A percentile compares a stretch with the other conserved stretches of the same genome.
Conservation (phyloP, 805 yeast genomes). For the Ogataea trehaloabstinens region DNA sequence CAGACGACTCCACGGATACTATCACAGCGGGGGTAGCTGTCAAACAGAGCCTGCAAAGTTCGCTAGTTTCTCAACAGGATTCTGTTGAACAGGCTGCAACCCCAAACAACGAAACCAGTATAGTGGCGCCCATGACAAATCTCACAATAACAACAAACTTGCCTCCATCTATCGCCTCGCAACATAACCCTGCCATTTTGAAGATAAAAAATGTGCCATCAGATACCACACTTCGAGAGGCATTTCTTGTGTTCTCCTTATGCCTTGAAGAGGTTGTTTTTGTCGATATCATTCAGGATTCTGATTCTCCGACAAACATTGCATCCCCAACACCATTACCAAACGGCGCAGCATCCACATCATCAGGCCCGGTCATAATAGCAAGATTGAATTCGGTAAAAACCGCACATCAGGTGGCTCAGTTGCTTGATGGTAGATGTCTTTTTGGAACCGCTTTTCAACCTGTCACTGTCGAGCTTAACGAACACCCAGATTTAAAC, state of each 20-base stretch:
- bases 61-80: no score
- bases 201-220: conserved; percentile 57
- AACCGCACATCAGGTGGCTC: conserved; percentile 43
- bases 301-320: conserved; percentile 17
- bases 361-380: conserved; percentile 29
- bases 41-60: conserved; percentile 4
- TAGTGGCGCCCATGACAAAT: conserved; percentile 13
- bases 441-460: conserved; percentile 51
- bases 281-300: conserved; percentile 36
- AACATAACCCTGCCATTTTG: conserved; percentile 23
- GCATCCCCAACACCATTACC: conserved; percentile 11
- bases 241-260: conserved; percentile 62
- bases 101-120: conserved; percentile 4
- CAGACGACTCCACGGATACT: conserved; percentile 20
- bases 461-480: conserved; percentile 40
- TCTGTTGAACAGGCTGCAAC: no score
- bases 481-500: conserved; percentile 23
- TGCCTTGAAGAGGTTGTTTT: conserved; percentile 56
- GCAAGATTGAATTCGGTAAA: conserved; percentile 46
- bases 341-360: conserved; percentile 12
- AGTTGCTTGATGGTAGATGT: conserved; percentile 38
- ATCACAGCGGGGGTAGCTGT: conserved; percentile 10
- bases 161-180: conserved; percentile 9
- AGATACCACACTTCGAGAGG: conserved; percentile 66
- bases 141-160: conserved; percentile 15